Evolutionary conservation across 2,329 filamentous ascomycete species (phyloP).

Genomic region (Salinomyces thailandicus): DNA sequence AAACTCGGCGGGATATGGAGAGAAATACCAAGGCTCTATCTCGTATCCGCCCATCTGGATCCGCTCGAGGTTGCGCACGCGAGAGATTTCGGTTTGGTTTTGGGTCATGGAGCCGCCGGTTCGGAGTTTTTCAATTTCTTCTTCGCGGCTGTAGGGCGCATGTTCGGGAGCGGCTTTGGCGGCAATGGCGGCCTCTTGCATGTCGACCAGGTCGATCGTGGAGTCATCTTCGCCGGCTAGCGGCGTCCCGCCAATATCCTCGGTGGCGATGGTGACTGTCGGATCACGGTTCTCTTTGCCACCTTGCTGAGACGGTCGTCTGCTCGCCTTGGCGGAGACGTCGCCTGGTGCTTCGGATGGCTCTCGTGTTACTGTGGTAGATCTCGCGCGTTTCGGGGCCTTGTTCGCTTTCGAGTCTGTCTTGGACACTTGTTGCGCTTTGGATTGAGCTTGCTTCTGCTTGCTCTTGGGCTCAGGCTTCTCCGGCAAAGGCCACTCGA

Average conservation of each 20-base stretch:
- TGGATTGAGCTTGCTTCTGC: slow-evolving; percentile 40
- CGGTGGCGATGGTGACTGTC: slow-evolving; percentile 32
- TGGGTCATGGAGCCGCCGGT: slow-evolving; percentile 98
- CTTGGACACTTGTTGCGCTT: slow-evolving; percentile 28
- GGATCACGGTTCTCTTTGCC: slow-evolving; percentile 51
- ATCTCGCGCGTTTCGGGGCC: slow-evolving; percentile 37
- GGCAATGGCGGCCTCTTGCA: slow-evolving; percentile 41
- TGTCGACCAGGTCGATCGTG: slow-evolving; percentile 42
- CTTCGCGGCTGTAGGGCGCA: slow-evolving; percentile 59
- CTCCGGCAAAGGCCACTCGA: slow-evolving; percentile 91
- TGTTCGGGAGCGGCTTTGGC: slow-evolving; percentile 44
- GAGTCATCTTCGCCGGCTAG: slow-evolving; percentile 41
- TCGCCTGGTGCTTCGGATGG: slow-evolving; percentile 30
- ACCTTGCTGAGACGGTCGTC: slow-evolving; percentile 43
- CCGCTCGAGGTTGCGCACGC: slow-evolving; percentile 86
- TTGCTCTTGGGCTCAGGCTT: slow-evolving; percentile 84
- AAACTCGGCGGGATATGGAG: slow-evolving; percentile 84
- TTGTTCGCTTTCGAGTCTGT: slow-evolving; percentile 31
- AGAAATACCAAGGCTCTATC: slow-evolving; percentile 98
- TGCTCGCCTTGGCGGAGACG: slow-evolving; percentile 44
- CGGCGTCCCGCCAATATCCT: slow-evolving; percentile 38
- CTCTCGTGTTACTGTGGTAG: slow-evolving; percentile 34
- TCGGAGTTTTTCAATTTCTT: slow-evolving; percentile 91
- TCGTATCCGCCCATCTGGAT: slow-evolving; percentile 90
- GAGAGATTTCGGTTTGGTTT: slow-evolving; percentile 90